Base-by-base conservation (phyloP, 257 asterid genomes). In the Haberlea rhodopensis region DNA sequence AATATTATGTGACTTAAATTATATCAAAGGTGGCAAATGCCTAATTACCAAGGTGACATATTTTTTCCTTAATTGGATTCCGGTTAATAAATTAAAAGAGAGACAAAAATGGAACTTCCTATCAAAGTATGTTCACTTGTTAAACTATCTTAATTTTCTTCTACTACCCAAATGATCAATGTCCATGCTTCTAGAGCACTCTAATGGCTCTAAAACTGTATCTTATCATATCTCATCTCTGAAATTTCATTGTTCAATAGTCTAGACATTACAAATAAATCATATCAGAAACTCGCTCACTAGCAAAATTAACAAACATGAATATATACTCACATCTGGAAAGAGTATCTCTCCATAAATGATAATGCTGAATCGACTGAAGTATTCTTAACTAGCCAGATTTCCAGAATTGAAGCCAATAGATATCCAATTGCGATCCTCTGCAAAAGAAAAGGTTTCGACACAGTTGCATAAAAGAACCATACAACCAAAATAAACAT, bases 371-470 rank as follows among this genome's bases (percentile, higher is more conserved):
- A 84, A 78, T 85, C 82, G 37, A 82, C 87, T 34, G 68, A 70
- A 54, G 75, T 58, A 70, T 78, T 73, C 40, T 76, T 79, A 29
- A 80, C 82, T 29, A 86, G 88, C 98, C 96, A 91, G 65, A 91
- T 83, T 82, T 88, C 98, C 85, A 81, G 53, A 60, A 74, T 51
- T 52, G 98, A 83, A 70, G 87, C 82, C 76, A 91, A 60, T 75
- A 91, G 75, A 79, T 91, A 86, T 53, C 94, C 96, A 70, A 88
- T 84, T 43, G 96, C 82, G 58, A 91, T 91, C 78, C 98, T 84
- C 98, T 91, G 71, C 59, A 71, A 71, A 32, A 74, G 34, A 80
- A 61, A 65, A 70, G 32, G 54, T 53, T 23, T 57, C 62, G 10
- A 27, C 63, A 45, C 22, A 48, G 55, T 19, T 63, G 46, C 40